Conservation (phyloP, 768 basidiomycete genomes). For the Agaricus sinodeliciosus region DNA sequence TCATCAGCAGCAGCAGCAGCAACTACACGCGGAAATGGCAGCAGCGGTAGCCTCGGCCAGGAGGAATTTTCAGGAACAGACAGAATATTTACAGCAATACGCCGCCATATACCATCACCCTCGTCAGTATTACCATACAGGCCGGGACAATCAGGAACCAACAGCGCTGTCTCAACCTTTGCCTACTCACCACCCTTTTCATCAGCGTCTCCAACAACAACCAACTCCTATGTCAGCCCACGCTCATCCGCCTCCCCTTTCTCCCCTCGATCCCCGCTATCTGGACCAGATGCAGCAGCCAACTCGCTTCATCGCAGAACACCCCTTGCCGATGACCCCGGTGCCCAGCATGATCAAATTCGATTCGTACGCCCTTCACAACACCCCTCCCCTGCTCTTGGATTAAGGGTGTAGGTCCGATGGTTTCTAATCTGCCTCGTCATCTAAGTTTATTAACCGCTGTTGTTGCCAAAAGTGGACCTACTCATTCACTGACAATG, state of each 20-base stretch:
- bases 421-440: too few relatives aligned
- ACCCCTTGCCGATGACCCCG: conserved; percentile 10
- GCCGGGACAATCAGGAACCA: conserved; percentile 13
- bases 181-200: conserved; percentile 25
- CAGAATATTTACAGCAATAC: conserved; percentile 17
- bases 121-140: conserved; percentile 28
- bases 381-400: conserved; percentile 38
- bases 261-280: conserved; percentile 12
- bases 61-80: conserved; percentile 19
- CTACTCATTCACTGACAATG: too few relatives aligned
- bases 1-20: conserved; percentile 28
- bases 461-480: too few relatives aligned
- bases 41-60: conserved; percentile 14
- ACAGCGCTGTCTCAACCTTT: conserved; percentile 11
- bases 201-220: conserved; percentile 14
- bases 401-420: conserved; percentile 35
- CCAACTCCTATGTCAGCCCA: conserved; percentile 16
- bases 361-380: conserved; percentile 36
- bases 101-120: conserved; percentile 17
- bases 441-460: too few relatives aligned
- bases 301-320: conserved; percentile 16
- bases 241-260: conserved; percentile 15
- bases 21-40: conserved; percentile 16
- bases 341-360: conserved; percentile 28
- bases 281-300: conserved; percentile 16